A percentile compares a stretch with the other conserved stretches of the same genome.
Conservation (phyloP, 306 rosid species). For the Cucumis cinereus region DNA sequence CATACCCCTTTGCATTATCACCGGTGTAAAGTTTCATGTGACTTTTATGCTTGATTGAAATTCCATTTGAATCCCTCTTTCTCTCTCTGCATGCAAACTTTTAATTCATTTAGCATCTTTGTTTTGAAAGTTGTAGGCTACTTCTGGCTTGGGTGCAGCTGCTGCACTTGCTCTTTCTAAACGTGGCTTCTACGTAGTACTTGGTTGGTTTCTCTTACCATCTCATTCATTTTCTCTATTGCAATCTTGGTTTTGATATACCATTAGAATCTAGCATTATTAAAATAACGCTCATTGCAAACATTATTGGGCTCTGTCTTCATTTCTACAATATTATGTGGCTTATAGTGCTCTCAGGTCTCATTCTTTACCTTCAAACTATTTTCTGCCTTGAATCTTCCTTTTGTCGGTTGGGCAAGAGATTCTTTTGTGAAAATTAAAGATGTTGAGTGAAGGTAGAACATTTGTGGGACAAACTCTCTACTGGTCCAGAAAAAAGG, state of each 20-base stretch:
- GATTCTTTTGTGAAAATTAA: neutral
- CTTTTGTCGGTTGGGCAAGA: neutral
- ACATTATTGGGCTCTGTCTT: neutral
- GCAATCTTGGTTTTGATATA: neutral
- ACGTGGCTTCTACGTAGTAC: conserved; percentile 57
- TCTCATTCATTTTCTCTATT: neutral
- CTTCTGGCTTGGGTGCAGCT: conserved; percentile 83
- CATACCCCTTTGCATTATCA: conserved; percentile 60
- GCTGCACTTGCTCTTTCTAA: conserved; percentile 57
- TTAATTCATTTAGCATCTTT: neutral
- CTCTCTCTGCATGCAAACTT: neutral
- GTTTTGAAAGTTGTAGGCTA: conserved; percentile 41
- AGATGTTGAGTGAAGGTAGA: neutral
- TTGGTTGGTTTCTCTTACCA: conserved; percentile 25
- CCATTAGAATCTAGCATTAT: neutral
- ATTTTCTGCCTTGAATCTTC: neutral
- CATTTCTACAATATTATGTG: neutral
- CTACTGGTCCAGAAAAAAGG: neutral
- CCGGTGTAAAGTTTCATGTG: conserved; percentile 41
- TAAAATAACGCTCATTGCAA: neutral
- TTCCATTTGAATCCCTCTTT: neutral
- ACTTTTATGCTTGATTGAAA: neutral
- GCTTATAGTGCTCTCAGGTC: neutral
- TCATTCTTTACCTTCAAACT: neutral
- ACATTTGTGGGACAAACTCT: neutral